Base-by-base conservation (phyloP, 768 basidiomycete genomes). In the Mycena sanguinolenta region DNA sequence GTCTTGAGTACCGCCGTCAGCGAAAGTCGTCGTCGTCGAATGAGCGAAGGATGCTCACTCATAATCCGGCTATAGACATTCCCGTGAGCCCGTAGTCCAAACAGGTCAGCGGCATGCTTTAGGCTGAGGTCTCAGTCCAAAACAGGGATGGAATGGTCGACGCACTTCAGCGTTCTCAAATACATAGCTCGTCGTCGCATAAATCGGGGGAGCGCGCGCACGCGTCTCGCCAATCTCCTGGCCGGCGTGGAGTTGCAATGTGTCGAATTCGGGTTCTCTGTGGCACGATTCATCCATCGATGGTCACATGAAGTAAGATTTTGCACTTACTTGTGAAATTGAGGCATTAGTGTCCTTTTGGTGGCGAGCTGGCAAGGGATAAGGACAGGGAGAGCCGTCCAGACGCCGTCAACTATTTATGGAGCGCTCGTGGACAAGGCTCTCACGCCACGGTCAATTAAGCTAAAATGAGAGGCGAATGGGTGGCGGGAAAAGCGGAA, bases 191-290 rank as follows among this genome's bases (percentile, higher is more conserved):
- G 92, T 91, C 17, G 90, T 82, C 0, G 92, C 89, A 67, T 94
- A 94, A 75, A 95, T 94, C 0, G 94, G 94, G 0, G 89, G 88
- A 3, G 93, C 94, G 3, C 93, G 87, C 5, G 94, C 91, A 65
- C 0, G 87, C 78, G 79, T 93, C 92, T 14, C 87, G 85, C 39
- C 16, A 3, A 39, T 4, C 16, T 79, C 80, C 70, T 93, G 91
- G 1, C 94, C 94, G 21, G 89, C 94, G 76, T 95, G 94, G 7
- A 95, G 84, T 78, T 94, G 92, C 55, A 95, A 83, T 1, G 93
- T 94, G 75, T 95, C 92, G 74, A 94, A 94, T 75, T 93, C 91
- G 57, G 92, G 91, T 74, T 84, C 82, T 79, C 87, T 87, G 44
- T 2, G 54, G 34, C 54, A 34, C 32, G 21, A 38, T 30, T 21